These are phyloP conservation scores for Spatholobus suberectus DNA, from an alignment of 306 rosid species.

Conservation along the genomic window DNA sequence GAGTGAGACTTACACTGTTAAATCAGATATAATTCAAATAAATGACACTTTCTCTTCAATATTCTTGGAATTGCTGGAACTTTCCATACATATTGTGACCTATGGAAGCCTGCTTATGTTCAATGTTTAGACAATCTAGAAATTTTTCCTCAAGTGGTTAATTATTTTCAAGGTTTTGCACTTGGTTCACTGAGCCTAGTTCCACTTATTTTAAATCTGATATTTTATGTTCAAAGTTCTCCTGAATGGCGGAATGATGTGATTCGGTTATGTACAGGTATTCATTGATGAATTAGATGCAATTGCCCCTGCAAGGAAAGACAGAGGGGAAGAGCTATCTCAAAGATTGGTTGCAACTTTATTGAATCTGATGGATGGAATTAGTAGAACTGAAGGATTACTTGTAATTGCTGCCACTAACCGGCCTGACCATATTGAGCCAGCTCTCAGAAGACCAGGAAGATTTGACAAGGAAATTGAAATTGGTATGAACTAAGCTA, in stretches of 20 bases:
- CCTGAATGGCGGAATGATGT: slow-evolving; percentile 27
- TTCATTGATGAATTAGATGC: slow-evolving; percentile 96
- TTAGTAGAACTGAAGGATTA: slow-evolving; percentile 67
- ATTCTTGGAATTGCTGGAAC: slow-evolving; percentile 5
- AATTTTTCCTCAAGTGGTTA: slow-evolving; percentile 16
- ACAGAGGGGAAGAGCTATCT: slow-evolving; percentile 88
- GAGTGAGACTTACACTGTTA: neutral
- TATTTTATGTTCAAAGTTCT: slow-evolving; percentile 27
- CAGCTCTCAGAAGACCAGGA: slow-evolving; percentile 94
- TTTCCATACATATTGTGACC: neutral
- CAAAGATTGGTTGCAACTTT: slow-evolving; percentile 85
- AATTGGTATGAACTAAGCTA: slow-evolving; percentile 61
- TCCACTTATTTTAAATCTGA: slow-evolving; percentile 23
- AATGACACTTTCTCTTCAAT: neutral
- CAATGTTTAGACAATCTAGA: slow-evolving; percentile 1
- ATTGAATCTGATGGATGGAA: slow-evolving; percentile 87
- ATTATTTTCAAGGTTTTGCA: slow-evolving; percentile 23
- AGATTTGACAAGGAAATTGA: slow-evolving; percentile 94
- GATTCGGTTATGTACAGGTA: slow-evolving; percentile 54
- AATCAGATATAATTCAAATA: neutral
- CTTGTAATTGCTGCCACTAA: slow-evolving; percentile 91
- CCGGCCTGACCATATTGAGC: slow-evolving; percentile 85
- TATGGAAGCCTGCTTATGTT: slow-evolving; percentile 4
- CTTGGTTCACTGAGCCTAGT: slow-evolving; percentile 26
- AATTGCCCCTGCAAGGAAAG: slow-evolving; percentile 89